phyloP scores from a whole-genome alignment of 192 early-diverging fungal genomes.

The Backusella morwellensis region DNA sequence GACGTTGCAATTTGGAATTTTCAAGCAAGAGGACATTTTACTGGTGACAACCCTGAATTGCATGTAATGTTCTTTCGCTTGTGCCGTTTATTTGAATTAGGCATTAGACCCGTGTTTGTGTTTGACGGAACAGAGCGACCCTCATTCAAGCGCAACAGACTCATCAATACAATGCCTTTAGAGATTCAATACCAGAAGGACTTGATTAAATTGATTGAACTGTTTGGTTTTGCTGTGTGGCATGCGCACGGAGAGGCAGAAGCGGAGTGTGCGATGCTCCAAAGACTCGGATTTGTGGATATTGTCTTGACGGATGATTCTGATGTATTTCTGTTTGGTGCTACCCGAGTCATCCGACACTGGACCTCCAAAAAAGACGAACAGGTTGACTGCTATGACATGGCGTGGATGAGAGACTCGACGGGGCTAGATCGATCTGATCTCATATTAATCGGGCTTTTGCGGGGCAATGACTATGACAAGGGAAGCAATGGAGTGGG shows the following conservation, averaged over 20 bases:
- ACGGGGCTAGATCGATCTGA: constrained; percentile 22
- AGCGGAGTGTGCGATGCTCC: constrained; percentile 36
- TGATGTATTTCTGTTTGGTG: constrained; percentile 40
- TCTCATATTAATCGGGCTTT: constrained; percentile 22
- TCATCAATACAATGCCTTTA: not conserved
- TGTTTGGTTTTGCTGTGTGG: constrained; percentile 26
- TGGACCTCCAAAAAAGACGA: constrained; percentile 16
- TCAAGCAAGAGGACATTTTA: not conserved
- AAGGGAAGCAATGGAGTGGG: constrained; percentile 20
- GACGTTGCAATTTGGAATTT: constrained; percentile 19
- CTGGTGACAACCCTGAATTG: not conserved
- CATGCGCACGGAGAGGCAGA: constrained; percentile 36
- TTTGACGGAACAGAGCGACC: constrained; percentile 29
- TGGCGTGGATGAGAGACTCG: not conserved
- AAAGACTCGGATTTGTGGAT: constrained; percentile 22
- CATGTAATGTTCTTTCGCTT: constrained; percentile 21
- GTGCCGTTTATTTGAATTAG: constrained; percentile 15
- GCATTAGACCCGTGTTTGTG: constrained; percentile 32
- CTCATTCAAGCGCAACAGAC: constrained; percentile 6
- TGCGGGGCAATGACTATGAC: constrained; percentile 26
- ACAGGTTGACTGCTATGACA: not conserved
- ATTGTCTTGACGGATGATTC: constrained; percentile 35
- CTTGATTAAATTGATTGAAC: constrained; percentile 5
- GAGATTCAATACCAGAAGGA: not conserved
- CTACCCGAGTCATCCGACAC: constrained; percentile 16